phyloP scores from a whole-genome alignment of 2,329 filamentous ascomycete genomes.

The Chaetomium globosum region DNA sequence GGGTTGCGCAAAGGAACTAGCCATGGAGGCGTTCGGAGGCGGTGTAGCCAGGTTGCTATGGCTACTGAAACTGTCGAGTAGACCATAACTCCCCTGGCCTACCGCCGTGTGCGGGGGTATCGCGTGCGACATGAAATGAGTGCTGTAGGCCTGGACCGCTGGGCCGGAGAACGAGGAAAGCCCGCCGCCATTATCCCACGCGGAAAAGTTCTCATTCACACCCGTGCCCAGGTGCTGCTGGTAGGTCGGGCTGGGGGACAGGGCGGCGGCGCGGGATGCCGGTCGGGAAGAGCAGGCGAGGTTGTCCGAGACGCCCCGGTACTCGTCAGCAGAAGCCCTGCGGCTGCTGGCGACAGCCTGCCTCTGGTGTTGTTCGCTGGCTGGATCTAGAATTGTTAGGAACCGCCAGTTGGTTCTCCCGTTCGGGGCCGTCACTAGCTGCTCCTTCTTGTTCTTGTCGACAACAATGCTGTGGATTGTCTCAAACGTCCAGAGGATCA shows the following conservation, averaged over 20 bases:
- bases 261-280: slow-evolving; percentile 48
- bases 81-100: slow-evolving; percentile 20
- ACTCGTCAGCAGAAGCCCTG: slow-evolving; percentile 21
- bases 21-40: slow-evolving; percentile 57
- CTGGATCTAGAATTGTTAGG: slow-evolving; percentile 62
- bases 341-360: slow-evolving; percentile 44
- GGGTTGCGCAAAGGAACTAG: slow-evolving; percentile 50
- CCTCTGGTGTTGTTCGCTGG: slow-evolving; percentile 61
- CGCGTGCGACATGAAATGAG: slow-evolving; percentile 26
- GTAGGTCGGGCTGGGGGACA: slow-evolving; percentile 56
- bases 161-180: slow-evolving; percentile 26
- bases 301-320: slow-evolving; percentile 2
- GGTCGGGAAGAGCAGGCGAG: slow-evolving; percentile 14
- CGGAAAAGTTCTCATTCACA: slow-evolving; percentile 61
- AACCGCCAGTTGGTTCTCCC: slow-evolving; percentile 62
- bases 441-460: slow-evolving; percentile 39
- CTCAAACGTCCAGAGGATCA: slow-evolving; percentile 66
- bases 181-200: slow-evolving; percentile 48
- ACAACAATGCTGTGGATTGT: slow-evolving; percentile 49
- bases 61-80: slow-evolving; percentile 30
- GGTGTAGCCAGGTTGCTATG: slow-evolving; percentile 53
- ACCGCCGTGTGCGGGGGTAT: slow-evolving; percentile 9
- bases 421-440: slow-evolving; percentile 53
- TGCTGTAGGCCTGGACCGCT: slow-evolving; percentile 27
- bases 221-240: slow-evolving; percentile 57